phyloP scores from a whole-genome alignment of 2,329 filamentous ascomycete species.

The Fusarium lateritium region DNA sequence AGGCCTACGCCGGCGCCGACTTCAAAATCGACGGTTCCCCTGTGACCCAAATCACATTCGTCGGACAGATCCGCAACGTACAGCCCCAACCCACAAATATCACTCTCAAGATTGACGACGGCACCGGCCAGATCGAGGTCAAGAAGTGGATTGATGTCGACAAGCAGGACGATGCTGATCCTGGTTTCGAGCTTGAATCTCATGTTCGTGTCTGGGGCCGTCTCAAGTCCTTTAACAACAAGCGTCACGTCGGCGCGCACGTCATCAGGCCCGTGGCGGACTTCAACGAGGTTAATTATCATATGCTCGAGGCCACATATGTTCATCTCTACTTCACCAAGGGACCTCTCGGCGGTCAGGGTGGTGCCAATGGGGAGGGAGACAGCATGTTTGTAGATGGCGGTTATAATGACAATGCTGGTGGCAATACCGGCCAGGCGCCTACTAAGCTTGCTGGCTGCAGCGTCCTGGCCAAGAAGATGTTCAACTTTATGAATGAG shows the following conservation, averaged over 20 bases:
- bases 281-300: slow-evolving; percentile 94
- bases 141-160: slow-evolving; percentile 86
- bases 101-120: slow-evolving; percentile 94
- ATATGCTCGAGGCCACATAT: slow-evolving; percentile 89
- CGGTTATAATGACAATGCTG: slow-evolving; percentile 56
- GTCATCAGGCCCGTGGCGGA: slow-evolving; percentile 85
- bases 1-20: slow-evolving; percentile 79
- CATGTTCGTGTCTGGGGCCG: slow-evolving; percentile 91
- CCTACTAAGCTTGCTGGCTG: slow-evolving; percentile 62
- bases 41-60: slow-evolving; percentile 81
- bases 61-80: slow-evolving; percentile 92
- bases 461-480: slow-evolving; percentile 72
- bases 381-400: slow-evolving; percentile 72
- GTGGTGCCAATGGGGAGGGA: slow-evolving; percentile 58
- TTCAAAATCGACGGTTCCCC: slow-evolving; percentile 87
- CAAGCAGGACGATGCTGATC: slow-evolving; percentile 62
- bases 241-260: slow-evolving; percentile 84
- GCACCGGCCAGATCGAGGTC: slow-evolving; percentile 91
- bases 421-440: slow-evolving; percentile 57
- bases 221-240: slow-evolving; percentile 87
- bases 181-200: slow-evolving; percentile 77
- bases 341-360: slow-evolving; percentile 69
- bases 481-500: slow-evolving; percentile 79
- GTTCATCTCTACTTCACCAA: slow-evolving; percentile 88
- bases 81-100: slow-evolving; percentile 90